Base-by-base conservation (phyloP, 1,284 basidiomycete genomes). In the Malassezia slooffiae region DNA sequence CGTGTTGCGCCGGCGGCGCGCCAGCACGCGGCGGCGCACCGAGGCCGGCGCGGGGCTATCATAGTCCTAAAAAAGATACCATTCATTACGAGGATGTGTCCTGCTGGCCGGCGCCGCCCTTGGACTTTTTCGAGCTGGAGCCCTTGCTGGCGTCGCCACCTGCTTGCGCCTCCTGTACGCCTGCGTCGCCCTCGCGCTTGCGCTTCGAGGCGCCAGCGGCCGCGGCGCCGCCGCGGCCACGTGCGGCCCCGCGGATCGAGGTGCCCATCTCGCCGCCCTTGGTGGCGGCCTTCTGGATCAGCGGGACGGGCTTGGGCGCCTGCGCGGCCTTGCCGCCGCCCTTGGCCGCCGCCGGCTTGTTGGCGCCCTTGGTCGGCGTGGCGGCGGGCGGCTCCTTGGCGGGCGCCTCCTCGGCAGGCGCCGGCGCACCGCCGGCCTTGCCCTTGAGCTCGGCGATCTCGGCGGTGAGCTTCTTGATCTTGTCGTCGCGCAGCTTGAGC, bases 401-500 rank as follows among this genome's bases (percentile, higher is more conserved):
- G n/a, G 22, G 5, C 8, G 9, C 40, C 20, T 32, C 23, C 11
- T 27, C 10, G 3, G 33, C 21, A 22, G 31, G 30, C 13, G 23
- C 15, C 5, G 27, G 8, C 15, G 33, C 19, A 2, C 5, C 23
- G 22, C 37, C 46, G 8, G 38, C 32, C 40, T 59, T 50, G n/a
- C 57, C 54, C 50, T 66, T 62, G 42, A 66, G 48, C 28, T 56
- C 44, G 5, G 54, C 53, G n/a, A 69, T 49, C 52, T 67, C 57
- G 20, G 54, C 53, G 3, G 55, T 58, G 30, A 69, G 53, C 38
- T 58, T 61, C 11, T 48, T 55, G 23, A 69, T 69, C 51, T 56
- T 55, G 36, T 62, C 62, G 38, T 69, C 66, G 39, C 58, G 56
- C 47, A 59, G 61, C 40, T 61, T 60, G 50, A 67, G 49, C 49